phyloP scores from a whole-genome alignment of 2,329 filamentous ascomycete species.

The Colletotrichum horii region DNA sequence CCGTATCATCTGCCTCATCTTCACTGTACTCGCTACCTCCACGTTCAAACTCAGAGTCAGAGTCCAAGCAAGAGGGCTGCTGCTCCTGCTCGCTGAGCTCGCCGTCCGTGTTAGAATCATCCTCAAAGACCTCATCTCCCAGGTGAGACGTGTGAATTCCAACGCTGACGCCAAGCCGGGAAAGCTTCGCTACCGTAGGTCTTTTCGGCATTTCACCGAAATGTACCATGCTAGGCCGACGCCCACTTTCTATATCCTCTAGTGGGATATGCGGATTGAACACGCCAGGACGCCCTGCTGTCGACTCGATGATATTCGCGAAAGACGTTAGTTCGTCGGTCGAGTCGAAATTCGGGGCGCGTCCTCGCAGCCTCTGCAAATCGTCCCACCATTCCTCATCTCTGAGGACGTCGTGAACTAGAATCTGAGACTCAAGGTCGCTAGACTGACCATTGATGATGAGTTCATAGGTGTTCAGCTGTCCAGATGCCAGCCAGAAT shows the following conservation, averaged over 20 bases:
- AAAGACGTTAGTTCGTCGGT: constrained; percentile 50
- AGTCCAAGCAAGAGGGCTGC: constrained; percentile 30
- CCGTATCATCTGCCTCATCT: constrained; percentile 25
- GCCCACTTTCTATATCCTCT: constrained; percentile 28
- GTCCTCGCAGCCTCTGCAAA: constrained; percentile 61
- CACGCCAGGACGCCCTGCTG: constrained; percentile 44
- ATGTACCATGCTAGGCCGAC: constrained; percentile 59
- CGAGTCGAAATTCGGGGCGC: constrained; percentile 39
- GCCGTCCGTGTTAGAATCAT: constrained; percentile 34
- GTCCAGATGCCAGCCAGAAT: constrained; percentile 80
- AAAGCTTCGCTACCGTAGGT: constrained; percentile 56
- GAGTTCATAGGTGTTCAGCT: constrained; percentile 74
- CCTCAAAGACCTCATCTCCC: constrained; percentile 63
- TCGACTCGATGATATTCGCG: constrained; percentile 48
- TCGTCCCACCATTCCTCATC: constrained; percentile 86
- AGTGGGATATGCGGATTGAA: constrained; percentile 45
- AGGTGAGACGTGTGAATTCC: constrained; percentile 80
- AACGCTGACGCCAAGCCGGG: constrained; percentile 68
- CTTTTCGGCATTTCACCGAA: constrained; percentile 67
- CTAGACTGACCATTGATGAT: constrained; percentile 74
- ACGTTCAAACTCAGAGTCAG: constrained; percentile 36
- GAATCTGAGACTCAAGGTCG: constrained; percentile 49
- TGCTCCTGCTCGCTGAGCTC: constrained; percentile 46
- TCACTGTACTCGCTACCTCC: constrained; percentile 34
- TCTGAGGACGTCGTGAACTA: constrained; percentile 70